phyloP scores from a whole-genome alignment of 257 asterid genomes.

The Nicotiana undulata region DNA sequence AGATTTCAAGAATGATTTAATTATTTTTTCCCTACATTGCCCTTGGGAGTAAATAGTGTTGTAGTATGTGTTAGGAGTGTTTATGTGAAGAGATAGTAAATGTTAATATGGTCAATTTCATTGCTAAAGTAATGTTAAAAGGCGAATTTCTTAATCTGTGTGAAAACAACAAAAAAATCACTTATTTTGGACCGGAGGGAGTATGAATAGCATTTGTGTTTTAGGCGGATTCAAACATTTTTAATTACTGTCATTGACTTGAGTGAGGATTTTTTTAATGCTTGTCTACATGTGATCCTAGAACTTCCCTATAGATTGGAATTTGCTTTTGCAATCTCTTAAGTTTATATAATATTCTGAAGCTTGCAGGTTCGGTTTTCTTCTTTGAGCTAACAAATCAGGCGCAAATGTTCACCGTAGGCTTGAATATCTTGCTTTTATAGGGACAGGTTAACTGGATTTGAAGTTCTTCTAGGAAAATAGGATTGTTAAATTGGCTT shows the following conservation, averaged over 20 bases:
- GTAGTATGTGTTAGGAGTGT: too few species aligned
- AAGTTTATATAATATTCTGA: neutral
- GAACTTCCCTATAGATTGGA: neutral
- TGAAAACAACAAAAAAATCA: too few species aligned
- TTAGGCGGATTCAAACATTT: neutral
- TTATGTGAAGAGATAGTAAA: too few species aligned
- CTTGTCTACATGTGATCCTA: neutral
- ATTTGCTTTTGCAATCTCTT: neutral
- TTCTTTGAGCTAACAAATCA: fast-evolving
- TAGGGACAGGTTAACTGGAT: neutral
- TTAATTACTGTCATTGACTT: neutral
- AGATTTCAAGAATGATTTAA: too few species aligned
- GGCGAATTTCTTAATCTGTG: too few species aligned
- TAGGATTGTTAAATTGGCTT: neutral
- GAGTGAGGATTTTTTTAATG: neutral
- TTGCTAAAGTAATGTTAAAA: too few species aligned
- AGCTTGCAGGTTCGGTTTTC: neutral
- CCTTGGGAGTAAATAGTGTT: too few species aligned
- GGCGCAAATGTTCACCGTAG: neutral
- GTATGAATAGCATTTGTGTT: neutral
- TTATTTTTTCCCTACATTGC: too few species aligned
- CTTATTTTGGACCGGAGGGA: too few species aligned
- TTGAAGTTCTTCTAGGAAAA: neutral
- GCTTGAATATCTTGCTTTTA: neutral
- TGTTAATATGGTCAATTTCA: too few species aligned